Percentiles rank a stretch among this genome's conserved stretches.
These are phyloP conservation scores for Nitzschia putrida DNA, from an alignment of 108 stramenopile species.

Conservation along the genomic window DNA sequence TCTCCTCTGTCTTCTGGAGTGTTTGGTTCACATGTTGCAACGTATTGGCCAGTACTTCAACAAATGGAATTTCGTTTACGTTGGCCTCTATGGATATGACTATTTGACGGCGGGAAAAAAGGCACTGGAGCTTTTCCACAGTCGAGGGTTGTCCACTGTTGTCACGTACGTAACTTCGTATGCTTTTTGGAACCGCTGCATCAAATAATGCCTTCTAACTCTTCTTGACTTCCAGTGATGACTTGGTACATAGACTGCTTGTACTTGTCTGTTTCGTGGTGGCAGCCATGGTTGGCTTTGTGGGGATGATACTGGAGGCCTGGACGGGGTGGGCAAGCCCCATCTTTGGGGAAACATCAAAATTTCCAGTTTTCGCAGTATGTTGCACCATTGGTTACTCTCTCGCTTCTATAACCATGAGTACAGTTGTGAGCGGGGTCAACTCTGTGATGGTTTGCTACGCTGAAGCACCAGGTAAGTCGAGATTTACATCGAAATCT, in stretches of 20 bases:
- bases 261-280: slow-evolving; percentile 46
- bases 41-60: slow-evolving; percentile 61
- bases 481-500: slow-evolving; percentile 46
- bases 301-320: slow-evolving; percentile 44
- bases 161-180: slow-evolving; percentile 44
- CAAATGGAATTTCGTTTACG: slow-evolving; percentile 67
- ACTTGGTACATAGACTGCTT: slow-evolving; percentile 29
- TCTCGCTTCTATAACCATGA: slow-evolving; percentile 57
- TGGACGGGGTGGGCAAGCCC: slow-evolving; percentile 20
- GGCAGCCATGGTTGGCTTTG: slow-evolving; percentile 57
- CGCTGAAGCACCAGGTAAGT: slow-evolving; percentile 73
- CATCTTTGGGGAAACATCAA: slow-evolving; percentile 15
- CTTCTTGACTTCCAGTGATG: slow-evolving; percentile 5
- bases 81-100: slow-evolving; percentile 77
- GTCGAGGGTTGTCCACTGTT: slow-evolving; percentile 65
- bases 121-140: slow-evolving; percentile 53
- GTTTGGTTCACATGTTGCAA: slow-evolving; percentile 46
- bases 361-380: slow-evolving; percentile 12
- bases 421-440: slow-evolving; percentile 64
- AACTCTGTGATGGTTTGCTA: slow-evolving; percentile 87
- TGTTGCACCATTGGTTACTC: slow-evolving; percentile 48
- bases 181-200: too few species aligned
- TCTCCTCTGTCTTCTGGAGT: slow-evolving; percentile 49
- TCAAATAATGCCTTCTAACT: neutral
- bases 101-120: slow-evolving; percentile 71